phyloP scores from a whole-genome alignment of 352 stramenopile species.

The Phytophthora foliorum region DNA sequence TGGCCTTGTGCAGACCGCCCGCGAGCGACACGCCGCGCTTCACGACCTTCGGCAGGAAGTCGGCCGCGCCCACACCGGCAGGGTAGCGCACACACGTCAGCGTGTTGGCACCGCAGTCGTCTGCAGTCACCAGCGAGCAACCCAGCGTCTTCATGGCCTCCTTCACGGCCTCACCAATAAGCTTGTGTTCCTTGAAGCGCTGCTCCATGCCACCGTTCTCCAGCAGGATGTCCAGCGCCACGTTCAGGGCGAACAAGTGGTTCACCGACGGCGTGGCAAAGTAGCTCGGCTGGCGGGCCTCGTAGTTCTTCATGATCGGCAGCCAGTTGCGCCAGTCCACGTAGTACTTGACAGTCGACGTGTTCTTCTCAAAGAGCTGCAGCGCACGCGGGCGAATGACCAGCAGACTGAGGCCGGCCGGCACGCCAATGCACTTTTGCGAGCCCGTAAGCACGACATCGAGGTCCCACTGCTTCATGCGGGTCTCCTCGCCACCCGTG shows the following conservation, averaged over 20 bases:
- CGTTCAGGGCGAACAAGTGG: conserved; percentile 81
- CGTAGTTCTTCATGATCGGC: conserved; percentile 89
- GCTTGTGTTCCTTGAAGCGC: conserved; percentile 75
- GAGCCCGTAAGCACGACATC: conserved; percentile 84
- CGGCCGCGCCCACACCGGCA: conserved; percentile 60
- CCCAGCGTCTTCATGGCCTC: conserved; percentile 72
- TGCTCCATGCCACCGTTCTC: conserved; percentile 83
- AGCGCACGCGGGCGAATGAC: conserved; percentile 76
- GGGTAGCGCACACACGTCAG: conserved; percentile 84
- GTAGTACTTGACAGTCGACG: conserved; percentile 71
- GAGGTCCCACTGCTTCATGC: conserved; percentile 85
- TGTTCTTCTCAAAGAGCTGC: conserved; percentile 70
- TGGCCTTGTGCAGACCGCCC: conserved; percentile 79
- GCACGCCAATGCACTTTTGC: conserved; percentile 83
- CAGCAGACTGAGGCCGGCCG: conserved; percentile 70
- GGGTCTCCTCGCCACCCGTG: conserved; percentile 76
- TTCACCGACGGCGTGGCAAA: conserved; percentile 86
- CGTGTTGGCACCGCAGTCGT: conserved; percentile 67
- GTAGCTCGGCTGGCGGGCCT: conserved; percentile 78
- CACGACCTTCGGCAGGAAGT: conserved; percentile 81
- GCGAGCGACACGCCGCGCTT: conserved; percentile 79
- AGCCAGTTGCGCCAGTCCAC: conserved; percentile 86
- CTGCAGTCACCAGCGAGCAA: conserved; percentile 65
- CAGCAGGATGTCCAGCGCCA: conserved; percentile 70
- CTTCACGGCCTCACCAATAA: conserved; percentile 72